phyloP scores from a whole-genome alignment of 2,329 filamentous ascomycete species.

The Arthrobotrys iridis region DNA sequence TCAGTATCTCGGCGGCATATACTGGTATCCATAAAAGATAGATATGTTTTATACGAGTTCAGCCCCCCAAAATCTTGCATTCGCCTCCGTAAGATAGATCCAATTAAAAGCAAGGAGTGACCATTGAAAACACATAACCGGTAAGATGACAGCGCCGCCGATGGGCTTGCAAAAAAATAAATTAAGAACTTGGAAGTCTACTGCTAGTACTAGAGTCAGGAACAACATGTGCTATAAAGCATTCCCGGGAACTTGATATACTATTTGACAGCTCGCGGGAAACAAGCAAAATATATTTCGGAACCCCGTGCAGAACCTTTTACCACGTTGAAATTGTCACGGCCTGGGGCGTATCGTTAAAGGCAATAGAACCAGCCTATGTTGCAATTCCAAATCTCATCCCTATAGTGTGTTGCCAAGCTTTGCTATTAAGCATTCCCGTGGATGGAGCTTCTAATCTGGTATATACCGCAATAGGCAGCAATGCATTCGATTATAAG shows the following conservation, averaged over 20 bases:
- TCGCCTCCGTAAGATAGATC: slow-evolving; percentile 9
- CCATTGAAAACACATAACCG: background rate
- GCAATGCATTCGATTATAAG: background rate
- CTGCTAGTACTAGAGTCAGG: slow-evolving; percentile 16
- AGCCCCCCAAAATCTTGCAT: background rate
- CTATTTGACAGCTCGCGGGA: background rate
- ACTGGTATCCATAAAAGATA: slow-evolving; percentile 14
- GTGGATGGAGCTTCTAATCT: slow-evolving; percentile 4
- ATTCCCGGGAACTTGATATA: background rate
- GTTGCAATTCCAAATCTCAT: background rate
- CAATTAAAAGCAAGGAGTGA: slow-evolving; percentile 8
- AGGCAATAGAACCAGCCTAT: background rate
- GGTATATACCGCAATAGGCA: background rate
- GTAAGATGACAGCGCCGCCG: background rate
- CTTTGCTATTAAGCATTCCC: slow-evolving; percentile 6
- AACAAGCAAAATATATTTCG: background rate
- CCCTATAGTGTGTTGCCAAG: slow-evolving; percentile 12
- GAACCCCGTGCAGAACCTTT: background rate
- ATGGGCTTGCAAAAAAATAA: slow-evolving; percentile 7
- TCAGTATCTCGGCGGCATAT: slow-evolving; percentile 1
- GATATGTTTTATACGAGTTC: background rate
- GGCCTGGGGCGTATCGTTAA: slow-evolving; percentile 12
- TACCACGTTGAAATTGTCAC: slow-evolving; percentile 12
- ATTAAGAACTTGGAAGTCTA: slow-evolving; percentile 10
- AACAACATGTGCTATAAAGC: background rate